phyloP scores from a whole-genome alignment of 2,329 filamentous ascomycete species.

The Trematosphaeria pertusa region DNA sequence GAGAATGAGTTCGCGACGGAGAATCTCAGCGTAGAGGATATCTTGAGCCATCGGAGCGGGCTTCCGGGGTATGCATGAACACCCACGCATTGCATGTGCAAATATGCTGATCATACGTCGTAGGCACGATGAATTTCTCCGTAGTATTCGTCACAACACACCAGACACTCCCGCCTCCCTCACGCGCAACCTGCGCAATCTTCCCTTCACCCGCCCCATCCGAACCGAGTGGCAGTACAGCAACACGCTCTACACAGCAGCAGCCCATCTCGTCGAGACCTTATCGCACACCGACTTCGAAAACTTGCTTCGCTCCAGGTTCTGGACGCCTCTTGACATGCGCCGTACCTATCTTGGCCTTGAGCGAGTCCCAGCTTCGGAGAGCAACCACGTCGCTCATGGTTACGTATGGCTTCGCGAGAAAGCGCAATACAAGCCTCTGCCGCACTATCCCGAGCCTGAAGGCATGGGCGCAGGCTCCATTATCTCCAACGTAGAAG shows the following conservation, averaged over 20 bases:
- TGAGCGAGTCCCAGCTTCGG: slow-evolving; percentile 36
- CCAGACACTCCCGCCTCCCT: slow-evolving; percentile 12
- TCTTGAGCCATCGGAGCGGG: slow-evolving; percentile 7
- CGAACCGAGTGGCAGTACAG: slow-evolving; percentile 58
- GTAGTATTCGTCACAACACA: not conserved
- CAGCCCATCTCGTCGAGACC: slow-evolving; percentile 55
- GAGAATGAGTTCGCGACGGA: not conserved
- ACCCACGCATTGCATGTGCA: too few species aligned
- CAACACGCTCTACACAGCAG: slow-evolving; percentile 61
- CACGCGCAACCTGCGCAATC: slow-evolving; percentile 48
- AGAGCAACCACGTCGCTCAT: slow-evolving; percentile 11
- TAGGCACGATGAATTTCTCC: not conserved
- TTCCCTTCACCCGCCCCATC: slow-evolving; percentile 50
- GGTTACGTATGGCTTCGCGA: slow-evolving; percentile 22
- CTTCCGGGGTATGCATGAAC: too few species aligned
- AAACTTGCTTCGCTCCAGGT: slow-evolving; percentile 39
- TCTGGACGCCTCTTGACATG: slow-evolving; percentile 54
- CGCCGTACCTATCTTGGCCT: slow-evolving; percentile 42
- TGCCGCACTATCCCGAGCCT: slow-evolving; percentile 16
- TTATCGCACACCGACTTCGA: slow-evolving; percentile 45
- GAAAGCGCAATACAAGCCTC: slow-evolving; percentile 2
- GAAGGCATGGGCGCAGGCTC: slow-evolving; percentile 32
- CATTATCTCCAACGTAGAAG: slow-evolving; percentile 25
- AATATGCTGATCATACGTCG: too few species aligned
- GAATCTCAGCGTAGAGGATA: slow-evolving; percentile 6